These are phyloP conservation scores for Pinus tabuliformis DNA, from an alignment of 75 land plant species.

Conservation along the genomic window DNA sequence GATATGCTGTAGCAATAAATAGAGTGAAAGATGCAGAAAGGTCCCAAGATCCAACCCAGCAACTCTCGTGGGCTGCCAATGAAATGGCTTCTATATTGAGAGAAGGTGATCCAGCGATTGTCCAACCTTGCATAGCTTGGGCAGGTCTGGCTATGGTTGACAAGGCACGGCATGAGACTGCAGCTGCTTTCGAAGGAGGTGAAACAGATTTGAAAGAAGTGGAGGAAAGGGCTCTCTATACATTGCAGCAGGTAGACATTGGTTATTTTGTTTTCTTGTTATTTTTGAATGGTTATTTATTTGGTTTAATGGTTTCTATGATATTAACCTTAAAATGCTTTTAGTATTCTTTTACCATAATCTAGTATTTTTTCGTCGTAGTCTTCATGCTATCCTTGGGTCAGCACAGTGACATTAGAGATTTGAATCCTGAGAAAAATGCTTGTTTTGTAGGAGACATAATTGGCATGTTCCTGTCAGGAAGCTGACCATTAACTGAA, in stretches of 20 bases:
- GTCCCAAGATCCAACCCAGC: constrained; percentile 61
- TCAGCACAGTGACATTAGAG: neutral
- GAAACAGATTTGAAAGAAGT: constrained; percentile 46
- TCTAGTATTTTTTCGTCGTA: neutral
- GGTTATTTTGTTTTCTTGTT: neutral
- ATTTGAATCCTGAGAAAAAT: too few species aligned
- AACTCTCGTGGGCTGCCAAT: constrained; percentile 80
- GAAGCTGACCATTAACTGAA: neutral
- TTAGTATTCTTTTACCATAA: neutral
- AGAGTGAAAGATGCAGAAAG: constrained; percentile 74
- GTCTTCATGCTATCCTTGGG: neutral
- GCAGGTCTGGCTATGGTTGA: constrained; percentile 82
- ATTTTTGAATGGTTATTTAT: too few species aligned
- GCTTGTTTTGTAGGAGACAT: neutral
- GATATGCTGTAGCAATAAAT: constrained; percentile 73
- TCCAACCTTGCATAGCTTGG: constrained; percentile 69
- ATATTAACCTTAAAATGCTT: neutral
- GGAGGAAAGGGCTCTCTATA: constrained; percentile 56
- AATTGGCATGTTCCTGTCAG: neutral
- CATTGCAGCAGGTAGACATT: constrained; percentile 69
- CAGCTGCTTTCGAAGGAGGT: constrained; percentile 53
- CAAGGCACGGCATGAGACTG: constrained; percentile 71
- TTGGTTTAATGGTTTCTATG: too few species aligned
- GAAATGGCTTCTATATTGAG: constrained; percentile 81
- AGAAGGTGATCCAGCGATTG: constrained; percentile 61